These are phyloP conservation scores for Trifolium dubium DNA, from an alignment of 306 rosid species.

Conservation along the genomic window DNA sequence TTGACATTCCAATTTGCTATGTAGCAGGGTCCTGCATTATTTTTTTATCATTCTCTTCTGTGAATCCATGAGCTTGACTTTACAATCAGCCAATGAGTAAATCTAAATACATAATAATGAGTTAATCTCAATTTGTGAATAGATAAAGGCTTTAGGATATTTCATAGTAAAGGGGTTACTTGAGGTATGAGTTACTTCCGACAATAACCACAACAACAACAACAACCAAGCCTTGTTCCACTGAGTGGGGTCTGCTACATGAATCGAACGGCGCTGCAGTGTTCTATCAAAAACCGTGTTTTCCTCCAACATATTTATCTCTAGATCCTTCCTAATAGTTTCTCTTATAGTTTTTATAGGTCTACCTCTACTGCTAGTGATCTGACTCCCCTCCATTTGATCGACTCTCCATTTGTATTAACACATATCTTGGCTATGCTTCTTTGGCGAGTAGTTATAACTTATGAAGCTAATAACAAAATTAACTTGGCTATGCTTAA, in stretches of 20 bases:
- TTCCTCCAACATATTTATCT: no score
- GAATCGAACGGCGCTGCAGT: no score
- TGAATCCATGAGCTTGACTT: background rate
- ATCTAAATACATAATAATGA: background rate
- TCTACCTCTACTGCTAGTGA: no score
- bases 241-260: no score
- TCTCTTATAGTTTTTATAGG: no score
- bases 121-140: background rate
- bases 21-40: constrained; percentile 4
- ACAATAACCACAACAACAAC: background rate
- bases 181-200: constrained; percentile 2
- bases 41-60: background rate
- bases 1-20: background rate
- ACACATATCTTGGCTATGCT: no score
- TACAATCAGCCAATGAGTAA: constrained; percentile 1
- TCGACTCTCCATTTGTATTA: no score
- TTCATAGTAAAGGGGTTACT: constrained; percentile 1
- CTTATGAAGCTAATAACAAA: constrained; percentile 1
- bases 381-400: no score
- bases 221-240: no score
- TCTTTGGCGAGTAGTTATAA: constrained; percentile 17
- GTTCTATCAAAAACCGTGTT: no score
- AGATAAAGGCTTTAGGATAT: background rate
- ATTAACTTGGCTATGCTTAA: constrained; percentile 28
- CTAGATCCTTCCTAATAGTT: no score